These are phyloP conservation scores for Phytophthora syringae DNA, from an alignment of 352 stramenopile species.

Conservation along the genomic window DNA sequence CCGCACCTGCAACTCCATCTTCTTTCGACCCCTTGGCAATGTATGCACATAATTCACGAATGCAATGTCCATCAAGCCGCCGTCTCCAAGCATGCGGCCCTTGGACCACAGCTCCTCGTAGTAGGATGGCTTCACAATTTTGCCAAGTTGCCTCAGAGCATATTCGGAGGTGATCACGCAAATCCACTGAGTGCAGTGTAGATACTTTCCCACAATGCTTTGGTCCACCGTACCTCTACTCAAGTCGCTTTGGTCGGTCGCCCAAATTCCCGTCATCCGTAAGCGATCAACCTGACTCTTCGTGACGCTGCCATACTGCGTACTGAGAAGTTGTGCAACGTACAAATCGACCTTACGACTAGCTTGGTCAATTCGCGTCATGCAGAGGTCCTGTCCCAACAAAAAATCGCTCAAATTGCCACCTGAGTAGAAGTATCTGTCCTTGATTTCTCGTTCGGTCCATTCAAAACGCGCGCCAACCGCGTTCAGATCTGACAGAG, in stretches of 20 bases:
- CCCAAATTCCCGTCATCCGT: slow-evolving; percentile 5
- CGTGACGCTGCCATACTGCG: slow-evolving; percentile 1
- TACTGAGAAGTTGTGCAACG: neutral
- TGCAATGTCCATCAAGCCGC: slow-evolving; percentile 36
- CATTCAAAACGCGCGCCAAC: slow-evolving; percentile 28
- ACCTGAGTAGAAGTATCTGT: slow-evolving; percentile 35
- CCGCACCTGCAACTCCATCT: slow-evolving; percentile 25
- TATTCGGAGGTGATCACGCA: slow-evolving; percentile 37
- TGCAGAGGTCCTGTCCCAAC: no score
- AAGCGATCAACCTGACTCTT: slow-evolving; percentile 11
- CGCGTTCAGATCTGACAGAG: slow-evolving; percentile 26
- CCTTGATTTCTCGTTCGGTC: slow-evolving; percentile 23
- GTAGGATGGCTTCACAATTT: slow-evolving; percentile 26
- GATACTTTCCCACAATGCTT: no score
- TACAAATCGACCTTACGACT: neutral
- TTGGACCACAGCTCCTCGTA: slow-evolving; percentile 34
- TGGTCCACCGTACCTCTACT: no score
- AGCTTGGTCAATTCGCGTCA: slow-evolving; percentile 17
- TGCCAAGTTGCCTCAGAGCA: no score
- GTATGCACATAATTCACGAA: slow-evolving; percentile 38
- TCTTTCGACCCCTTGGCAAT: slow-evolving; percentile 23
- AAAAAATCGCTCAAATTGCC: slow-evolving; percentile 32
- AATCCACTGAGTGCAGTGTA: neutral
- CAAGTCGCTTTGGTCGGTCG: neutral
- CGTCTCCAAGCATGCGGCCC: slow-evolving; percentile 29